Evolutionary conservation across 352 stramenopile species (phyloP).

Genomic region (Phytophthora niederhauseri): DNA sequence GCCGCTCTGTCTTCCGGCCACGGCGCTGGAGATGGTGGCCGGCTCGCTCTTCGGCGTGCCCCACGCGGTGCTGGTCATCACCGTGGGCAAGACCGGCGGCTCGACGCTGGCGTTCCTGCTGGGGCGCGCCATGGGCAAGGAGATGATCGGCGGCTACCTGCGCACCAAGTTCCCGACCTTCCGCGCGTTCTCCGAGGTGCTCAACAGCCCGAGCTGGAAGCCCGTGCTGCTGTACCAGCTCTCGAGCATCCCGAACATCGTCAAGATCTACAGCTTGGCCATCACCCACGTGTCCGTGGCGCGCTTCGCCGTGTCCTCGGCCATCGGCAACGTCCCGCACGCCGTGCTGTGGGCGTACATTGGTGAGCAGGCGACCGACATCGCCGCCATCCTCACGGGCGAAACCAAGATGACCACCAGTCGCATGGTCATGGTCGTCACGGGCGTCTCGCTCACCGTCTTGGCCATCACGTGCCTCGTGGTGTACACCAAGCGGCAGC

Average conservation of each 20-base stretch:
- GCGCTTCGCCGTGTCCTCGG: constrained; percentile 64
- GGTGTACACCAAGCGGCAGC: constrained; percentile 68
- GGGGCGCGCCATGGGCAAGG: constrained; percentile 59
- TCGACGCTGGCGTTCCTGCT: constrained; percentile 74
- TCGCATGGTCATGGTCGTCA: constrained; percentile 52
- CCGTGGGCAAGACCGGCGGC: constrained; percentile 70
- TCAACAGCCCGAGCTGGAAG: constrained; percentile 76
- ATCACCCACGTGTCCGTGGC: constrained; percentile 67
- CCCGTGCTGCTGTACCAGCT: constrained; percentile 79
- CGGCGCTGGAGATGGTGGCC: constrained; percentile 65
- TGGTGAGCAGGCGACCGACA: constrained; percentile 69
- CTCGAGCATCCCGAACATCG: constrained; percentile 79
- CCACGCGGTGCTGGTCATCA: constrained; percentile 58
- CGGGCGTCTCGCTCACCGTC: constrained; percentile 48
- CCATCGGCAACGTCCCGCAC: constrained; percentile 60
- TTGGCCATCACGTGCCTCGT: constrained; percentile 63
- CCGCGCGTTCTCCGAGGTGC: constrained; percentile 64
- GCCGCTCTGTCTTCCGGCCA: constrained; percentile 71
- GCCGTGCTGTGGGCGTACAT: constrained; percentile 77
- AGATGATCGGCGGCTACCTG: constrained; percentile 67
- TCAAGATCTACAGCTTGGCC: constrained; percentile 81
- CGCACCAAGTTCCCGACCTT: constrained; percentile 68
- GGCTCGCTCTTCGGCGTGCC: constrained; percentile 71
- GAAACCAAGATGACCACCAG: constrained; percentile 51
- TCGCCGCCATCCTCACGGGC: constrained; percentile 60